Evolutionary conservation across 352 stramenopile genomes (phyloP).

Genomic region (Thraustotheca clavata): DNA sequence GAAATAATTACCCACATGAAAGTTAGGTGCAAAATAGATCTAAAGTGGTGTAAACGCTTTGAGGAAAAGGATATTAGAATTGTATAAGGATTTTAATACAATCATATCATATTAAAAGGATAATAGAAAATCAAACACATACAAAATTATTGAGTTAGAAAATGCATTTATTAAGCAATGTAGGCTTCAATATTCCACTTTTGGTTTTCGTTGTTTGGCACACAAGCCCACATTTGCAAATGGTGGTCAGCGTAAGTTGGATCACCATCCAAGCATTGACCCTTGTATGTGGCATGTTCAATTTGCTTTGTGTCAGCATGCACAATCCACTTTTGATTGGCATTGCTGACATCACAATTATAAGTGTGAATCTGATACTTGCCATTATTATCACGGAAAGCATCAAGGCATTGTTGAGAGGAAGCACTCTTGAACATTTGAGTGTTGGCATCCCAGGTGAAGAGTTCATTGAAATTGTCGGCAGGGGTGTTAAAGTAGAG

Average conservation of each 20-base stretch:
- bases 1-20: no score
- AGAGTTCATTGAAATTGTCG: background rate
- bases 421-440: background rate
- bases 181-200: background rate
- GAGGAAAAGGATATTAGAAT: no score
- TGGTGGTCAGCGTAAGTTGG: background rate
- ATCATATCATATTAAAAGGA: no score
- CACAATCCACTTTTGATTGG: conserved; percentile 58
- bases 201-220: background rate
- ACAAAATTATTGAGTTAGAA: no score
- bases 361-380: conserved; percentile 34
- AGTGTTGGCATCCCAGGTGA: background rate
- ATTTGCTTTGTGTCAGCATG: conserved; percentile 34
- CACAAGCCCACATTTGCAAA: background rate
- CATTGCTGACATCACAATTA: conserved; percentile 41
- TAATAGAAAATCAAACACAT: no score
- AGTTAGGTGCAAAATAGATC: no score
- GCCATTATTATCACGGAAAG: conserved; percentile 1
- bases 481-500: background rate
- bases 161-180: no score
- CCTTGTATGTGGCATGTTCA: conserved; percentile 31
- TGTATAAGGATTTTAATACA: no score
- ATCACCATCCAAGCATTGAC: conserved; percentile 51
- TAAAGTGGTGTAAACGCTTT: no score
- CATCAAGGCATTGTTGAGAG: background rate